A percentile compares a stretch with the other conserved stretches of the same genome.
phyloP scores from a whole-genome alignment of 225 moss, liverwort and hornwort genomes.

The Rhytidiadelphus loreus region DNA sequence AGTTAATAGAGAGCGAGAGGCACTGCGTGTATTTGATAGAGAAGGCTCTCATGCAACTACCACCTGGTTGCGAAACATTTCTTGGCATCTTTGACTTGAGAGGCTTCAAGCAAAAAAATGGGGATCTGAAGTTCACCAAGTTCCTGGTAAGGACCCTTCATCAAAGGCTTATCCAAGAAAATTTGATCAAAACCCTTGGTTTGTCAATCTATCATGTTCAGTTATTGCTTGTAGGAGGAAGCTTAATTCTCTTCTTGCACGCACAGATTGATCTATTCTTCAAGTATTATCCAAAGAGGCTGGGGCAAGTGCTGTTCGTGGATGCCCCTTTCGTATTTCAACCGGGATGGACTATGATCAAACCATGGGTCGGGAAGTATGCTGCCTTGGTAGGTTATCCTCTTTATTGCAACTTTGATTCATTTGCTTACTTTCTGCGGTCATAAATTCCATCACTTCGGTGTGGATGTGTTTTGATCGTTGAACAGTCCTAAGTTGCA shows the following conservation, averaged over 20 bases:
- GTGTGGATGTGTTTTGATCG: not conserved
- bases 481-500: not conserved
- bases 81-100: conserved; percentile 70
- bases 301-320: conserved; percentile 68
- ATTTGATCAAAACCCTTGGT: not conserved
- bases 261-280: conserved; percentile 66
- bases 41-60: conserved; percentile 50
- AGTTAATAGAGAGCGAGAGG: conserved; percentile 45
- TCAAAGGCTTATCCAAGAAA: not conserved
- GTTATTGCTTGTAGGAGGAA: not conserved
- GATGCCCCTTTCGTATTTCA: conserved; percentile 75
- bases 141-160: conserved; percentile 37
- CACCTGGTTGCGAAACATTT: conserved; percentile 46
- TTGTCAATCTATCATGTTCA: not conserved
- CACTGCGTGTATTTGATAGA: conserved; percentile 67
- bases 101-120: conserved; percentile 63
- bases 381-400: conserved; percentile 41
- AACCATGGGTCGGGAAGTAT: conserved; percentile 61
- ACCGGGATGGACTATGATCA: conserved; percentile 68
- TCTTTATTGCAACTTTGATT: not conserved
- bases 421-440: not conserved
- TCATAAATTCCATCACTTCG: not conserved
- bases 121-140: conserved; percentile 63
- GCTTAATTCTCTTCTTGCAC: not conserved
- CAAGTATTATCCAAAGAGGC: conserved; percentile 75